Evolutionary conservation across 768 basidiomycete genomes (phyloP).

Genomic region (Dacryopinax primogenitus): DNA sequence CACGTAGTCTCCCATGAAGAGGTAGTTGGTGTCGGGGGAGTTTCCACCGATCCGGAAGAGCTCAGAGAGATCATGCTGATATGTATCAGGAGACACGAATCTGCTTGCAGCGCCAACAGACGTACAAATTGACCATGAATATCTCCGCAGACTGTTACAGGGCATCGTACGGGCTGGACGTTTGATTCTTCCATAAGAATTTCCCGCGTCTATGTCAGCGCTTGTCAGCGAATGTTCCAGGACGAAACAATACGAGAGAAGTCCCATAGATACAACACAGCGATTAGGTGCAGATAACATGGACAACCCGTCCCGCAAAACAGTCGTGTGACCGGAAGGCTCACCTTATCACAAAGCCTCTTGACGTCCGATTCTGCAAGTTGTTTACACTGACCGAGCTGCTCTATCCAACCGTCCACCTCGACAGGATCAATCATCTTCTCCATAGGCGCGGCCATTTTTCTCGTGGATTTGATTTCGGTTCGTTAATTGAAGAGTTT

Average conservation of each 20-base stretch:
- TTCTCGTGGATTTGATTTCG: neutral
- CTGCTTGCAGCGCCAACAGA: constrained; percentile 26
- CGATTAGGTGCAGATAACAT: constrained; percentile 7
- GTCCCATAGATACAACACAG: constrained; percentile 10
- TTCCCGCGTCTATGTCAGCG: constrained; percentile 67
- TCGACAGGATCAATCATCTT: constrained; percentile 36
- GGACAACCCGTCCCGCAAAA: constrained; percentile 17
- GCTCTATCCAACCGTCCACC: constrained; percentile 94
- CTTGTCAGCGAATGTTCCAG: neutral
- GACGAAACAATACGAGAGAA: neutral
- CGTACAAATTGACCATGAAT: constrained; percentile 99
- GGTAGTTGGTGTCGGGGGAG: constrained; percentile 97
- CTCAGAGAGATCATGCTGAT: constrained; percentile 95
- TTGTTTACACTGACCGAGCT: constrained; percentile 94
- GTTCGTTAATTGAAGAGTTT: neutral
- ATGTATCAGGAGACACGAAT: constrained; percentile 14
- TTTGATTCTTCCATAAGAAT: constrained; percentile 99
- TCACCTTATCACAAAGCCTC: constrained; percentile 95
- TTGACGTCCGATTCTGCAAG: constrained; percentile 91
- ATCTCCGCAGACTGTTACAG: constrained; percentile 98
- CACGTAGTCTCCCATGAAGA: constrained; percentile 99
- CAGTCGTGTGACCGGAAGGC: constrained; percentile 25
- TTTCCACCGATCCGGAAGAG: constrained; percentile 97
- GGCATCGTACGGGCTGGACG: constrained; percentile 95
- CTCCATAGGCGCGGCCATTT: constrained; percentile 6